These are phyloP conservation scores for Cucurbitaria berberidis DNA, from an alignment of 2,329 filamentous ascomycete genomes.

Conservation along the genomic window DNA sequence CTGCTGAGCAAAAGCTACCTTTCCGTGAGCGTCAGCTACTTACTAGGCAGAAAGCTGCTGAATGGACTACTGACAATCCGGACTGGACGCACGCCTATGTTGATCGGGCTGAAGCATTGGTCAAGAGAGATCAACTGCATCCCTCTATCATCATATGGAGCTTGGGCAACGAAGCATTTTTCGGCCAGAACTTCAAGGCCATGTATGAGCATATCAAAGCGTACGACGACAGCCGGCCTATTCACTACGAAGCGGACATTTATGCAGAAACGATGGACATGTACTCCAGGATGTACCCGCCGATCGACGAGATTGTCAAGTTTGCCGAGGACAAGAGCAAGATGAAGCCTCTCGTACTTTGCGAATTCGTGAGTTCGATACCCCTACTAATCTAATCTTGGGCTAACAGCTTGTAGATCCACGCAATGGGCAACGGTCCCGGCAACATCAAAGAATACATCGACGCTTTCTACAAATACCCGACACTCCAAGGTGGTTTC, in stretches of 20 bases:
- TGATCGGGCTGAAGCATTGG: slow-evolving; percentile 68
- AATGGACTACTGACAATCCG: slow-evolving; percentile 67
- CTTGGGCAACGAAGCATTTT: slow-evolving; percentile 75
- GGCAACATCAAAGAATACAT: slow-evolving; percentile 73
- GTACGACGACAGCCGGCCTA: slow-evolving; percentile 63
- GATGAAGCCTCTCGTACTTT: slow-evolving; percentile 63
- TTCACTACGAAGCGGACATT: slow-evolving; percentile 72
- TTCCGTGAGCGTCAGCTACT: slow-evolving; percentile 66
- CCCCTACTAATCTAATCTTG: neutral
- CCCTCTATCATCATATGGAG: slow-evolving; percentile 75
- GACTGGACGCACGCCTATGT: slow-evolving; percentile 69
- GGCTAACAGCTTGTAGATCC: slow-evolving; percentile 33
- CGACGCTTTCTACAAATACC: slow-evolving; percentile 65
- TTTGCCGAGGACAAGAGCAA: slow-evolving; percentile 52
- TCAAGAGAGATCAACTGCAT: slow-evolving; percentile 74
- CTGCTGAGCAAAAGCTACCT: slow-evolving; percentile 52
- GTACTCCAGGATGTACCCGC: slow-evolving; percentile 71
- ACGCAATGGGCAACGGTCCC: slow-evolving; percentile 77
- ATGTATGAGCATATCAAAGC: slow-evolving; percentile 70
- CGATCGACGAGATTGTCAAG: slow-evolving; percentile 58
- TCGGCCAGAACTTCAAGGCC: slow-evolving; percentile 69
- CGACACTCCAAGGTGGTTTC: slow-evolving; percentile 67
- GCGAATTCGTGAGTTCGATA: slow-evolving; percentile 53
- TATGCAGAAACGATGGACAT: slow-evolving; percentile 67
- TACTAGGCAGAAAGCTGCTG: slow-evolving; percentile 61